A percentile compares a stretch with the other conserved stretches of the same genome.
Evolutionary conservation across 2,329 filamentous ascomycete species (phyloP).

Genomic region (Aspergillus novofumigatus): DNA sequence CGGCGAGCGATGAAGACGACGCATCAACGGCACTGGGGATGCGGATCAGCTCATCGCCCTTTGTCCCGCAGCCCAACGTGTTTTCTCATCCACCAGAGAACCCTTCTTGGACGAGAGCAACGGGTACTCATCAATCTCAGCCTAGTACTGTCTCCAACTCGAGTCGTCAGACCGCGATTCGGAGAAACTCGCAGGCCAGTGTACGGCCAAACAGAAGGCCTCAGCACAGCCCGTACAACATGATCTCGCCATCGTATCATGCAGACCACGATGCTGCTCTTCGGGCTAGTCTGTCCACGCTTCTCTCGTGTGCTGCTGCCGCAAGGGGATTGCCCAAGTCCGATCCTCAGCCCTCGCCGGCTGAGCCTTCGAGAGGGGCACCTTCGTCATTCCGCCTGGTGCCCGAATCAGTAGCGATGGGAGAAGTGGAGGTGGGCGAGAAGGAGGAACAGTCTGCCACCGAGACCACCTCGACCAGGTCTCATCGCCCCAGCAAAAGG

Average conservation of each 20-base stretch:
- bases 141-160: constrained; percentile 41
- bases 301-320: constrained; percentile 90
- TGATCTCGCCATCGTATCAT: constrained; percentile 70
- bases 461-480: constrained; percentile 17
- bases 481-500: constrained; percentile 19
- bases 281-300: constrained; percentile 86
- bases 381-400: constrained; percentile 56
- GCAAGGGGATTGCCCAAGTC: constrained; percentile 73
- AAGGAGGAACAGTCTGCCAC: constrained; percentile 18
- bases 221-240: constrained; percentile 58
- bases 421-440: constrained; percentile 32
- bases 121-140: constrained; percentile 50
- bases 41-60: constrained; percentile 51
- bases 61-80: constrained; percentile 85
- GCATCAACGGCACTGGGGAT: constrained; percentile 77
- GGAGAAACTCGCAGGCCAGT: constrained; percentile 37
- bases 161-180: constrained; percentile 30
- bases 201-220: constrained; percentile 32
- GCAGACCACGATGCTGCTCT: constrained; percentile 91
- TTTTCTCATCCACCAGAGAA: constrained; percentile 76
- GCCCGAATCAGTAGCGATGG: constrained; percentile 55
- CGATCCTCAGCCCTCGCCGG: constrained; percentile 27
- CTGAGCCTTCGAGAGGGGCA: constrained; percentile 33
- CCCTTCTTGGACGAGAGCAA: constrained; percentile 28
- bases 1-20: constrained; percentile 61